Conservation (phyloP, 2,329 filamentous ascomycete species). For the Verticillium dahliae region DNA sequence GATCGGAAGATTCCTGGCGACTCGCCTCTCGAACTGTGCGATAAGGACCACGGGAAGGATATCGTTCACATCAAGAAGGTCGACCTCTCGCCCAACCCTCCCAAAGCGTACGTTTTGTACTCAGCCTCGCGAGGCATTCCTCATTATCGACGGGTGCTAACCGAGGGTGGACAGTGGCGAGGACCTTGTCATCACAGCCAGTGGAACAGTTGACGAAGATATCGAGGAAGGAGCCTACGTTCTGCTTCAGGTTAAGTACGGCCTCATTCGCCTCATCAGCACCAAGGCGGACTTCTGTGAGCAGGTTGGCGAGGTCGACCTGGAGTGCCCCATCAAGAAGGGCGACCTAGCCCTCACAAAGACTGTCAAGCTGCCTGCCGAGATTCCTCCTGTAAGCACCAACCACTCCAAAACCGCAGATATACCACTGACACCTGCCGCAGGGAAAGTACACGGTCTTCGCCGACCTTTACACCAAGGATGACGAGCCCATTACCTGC, state of each 20-base stretch:
- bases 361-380: constrained; percentile 72
- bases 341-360: constrained; percentile 70
- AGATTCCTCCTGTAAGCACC: constrained; percentile 78
- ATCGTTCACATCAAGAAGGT: constrained; percentile 73
- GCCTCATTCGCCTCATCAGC: constrained; percentile 81
- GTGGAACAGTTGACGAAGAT: constrained; percentile 64
- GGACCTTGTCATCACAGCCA: constrained; percentile 71
- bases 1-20: constrained; percentile 69
- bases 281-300: constrained; percentile 82
- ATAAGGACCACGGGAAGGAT: constrained; percentile 57
- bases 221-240: constrained; percentile 78
- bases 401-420: background rate
- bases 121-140: constrained; percentile 5
- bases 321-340: constrained; percentile 81
- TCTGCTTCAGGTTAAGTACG: constrained; percentile 83
- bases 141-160: background rate
- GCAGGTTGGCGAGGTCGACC: constrained; percentile 78
- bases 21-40: constrained; percentile 78
- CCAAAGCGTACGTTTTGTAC: constrained; percentile 62
- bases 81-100: constrained; percentile 80
- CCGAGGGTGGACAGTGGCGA: constrained; percentile 52
- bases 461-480: constrained; percentile 74
- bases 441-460: constrained; percentile 86
- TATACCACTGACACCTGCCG: constrained; percentile 12
- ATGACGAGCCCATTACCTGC: constrained; percentile 76